Evolutionary conservation across 208 protist genomes (phyloP), one percentile per base, ranked within the genome.

Genomic region (Leishmania guyanensis): DNA sequence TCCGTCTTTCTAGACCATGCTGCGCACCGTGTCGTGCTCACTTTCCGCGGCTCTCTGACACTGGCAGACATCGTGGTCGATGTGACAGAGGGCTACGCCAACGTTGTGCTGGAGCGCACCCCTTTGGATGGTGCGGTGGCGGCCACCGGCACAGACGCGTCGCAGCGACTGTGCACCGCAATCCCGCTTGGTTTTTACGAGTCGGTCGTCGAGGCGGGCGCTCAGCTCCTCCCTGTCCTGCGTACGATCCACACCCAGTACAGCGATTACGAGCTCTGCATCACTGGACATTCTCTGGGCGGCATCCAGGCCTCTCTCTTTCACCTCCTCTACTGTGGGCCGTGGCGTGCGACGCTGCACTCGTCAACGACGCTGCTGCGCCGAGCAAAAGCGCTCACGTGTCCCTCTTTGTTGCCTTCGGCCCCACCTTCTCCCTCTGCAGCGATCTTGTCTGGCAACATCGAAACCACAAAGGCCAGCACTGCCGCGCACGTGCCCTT

Each of bases 211-310:
- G 86, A 92, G 51, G 87, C 85, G 0, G 87, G 86, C 0, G 51
- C 53, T 29, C 77, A 81, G 51, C 39, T 95, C 39, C 75, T 93
- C 33, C 86, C 86, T 29, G 74, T 80, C 1, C 84, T 97, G 53
- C 60, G 78, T 48, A 75, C 69, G 33, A 88, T 96, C 36, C 75
- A 90, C 71, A 76, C 65, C 14, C 88, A 90, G 70, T 92, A 92
- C 80, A 65, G 77, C 48, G 75, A 85, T 74, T 97, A 96, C 83
- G 83, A 89, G 51, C 86, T 96, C 43, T 81, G 92, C 76, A 70
- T 94, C 69, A 95, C 93, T 16, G 94, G 94, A 10, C 94, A 97
- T 86, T 97, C 92, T 48, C 92, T 97, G 64, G 94, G 94, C 29
- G 94, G 87, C 65, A 85, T 92, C 48, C 77, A 90, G 84, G 94